These are phyloP conservation scores for Thymus quinquecostatus DNA, from an alignment of 257 asterid genomes.

Conservation along the genomic window DNA sequence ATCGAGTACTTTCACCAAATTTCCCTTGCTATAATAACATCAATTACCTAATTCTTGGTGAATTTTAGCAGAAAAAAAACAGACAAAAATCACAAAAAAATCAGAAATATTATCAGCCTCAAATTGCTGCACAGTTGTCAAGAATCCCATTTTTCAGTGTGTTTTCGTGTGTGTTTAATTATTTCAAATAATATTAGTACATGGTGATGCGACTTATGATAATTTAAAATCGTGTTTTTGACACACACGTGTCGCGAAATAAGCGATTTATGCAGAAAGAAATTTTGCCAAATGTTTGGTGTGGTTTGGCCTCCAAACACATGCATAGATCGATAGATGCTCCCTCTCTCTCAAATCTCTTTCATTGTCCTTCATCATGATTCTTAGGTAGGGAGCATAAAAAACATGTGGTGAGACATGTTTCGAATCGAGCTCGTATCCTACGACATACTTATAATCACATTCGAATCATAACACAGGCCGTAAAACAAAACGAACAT, in stretches of 20 bases:
- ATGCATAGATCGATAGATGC: background rate
- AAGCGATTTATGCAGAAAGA: background rate
- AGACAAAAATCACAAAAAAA: too few species aligned
- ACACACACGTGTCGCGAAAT: conserved; percentile 23
- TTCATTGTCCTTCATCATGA: background rate
- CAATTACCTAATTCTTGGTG: too few species aligned
- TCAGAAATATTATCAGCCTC: conserved; percentile 16
- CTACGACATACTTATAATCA: too few species aligned
- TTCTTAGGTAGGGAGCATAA: background rate
- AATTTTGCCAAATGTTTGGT: conserved; percentile 33
- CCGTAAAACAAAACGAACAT: too few species aligned
- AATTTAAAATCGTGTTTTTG: too few species aligned
- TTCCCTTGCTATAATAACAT: too few species aligned
- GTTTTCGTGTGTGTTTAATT: background rate
- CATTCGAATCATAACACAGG: too few species aligned
- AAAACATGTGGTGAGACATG: conserved; percentile 1
- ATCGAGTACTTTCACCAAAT: background rate
- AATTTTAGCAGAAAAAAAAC: too few species aligned
- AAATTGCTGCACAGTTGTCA: conserved; percentile 15
- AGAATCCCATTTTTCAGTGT: conserved; percentile 1
- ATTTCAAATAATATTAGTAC: background rate
- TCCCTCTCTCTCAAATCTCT: background rate
- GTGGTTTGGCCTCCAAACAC: conserved; percentile 8
- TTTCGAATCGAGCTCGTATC: too few species aligned
- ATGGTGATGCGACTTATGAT: conserved; percentile 13